Base-by-base conservation (phyloP, 176 grass and related monocot species). In the Carex cristatella region DNA sequence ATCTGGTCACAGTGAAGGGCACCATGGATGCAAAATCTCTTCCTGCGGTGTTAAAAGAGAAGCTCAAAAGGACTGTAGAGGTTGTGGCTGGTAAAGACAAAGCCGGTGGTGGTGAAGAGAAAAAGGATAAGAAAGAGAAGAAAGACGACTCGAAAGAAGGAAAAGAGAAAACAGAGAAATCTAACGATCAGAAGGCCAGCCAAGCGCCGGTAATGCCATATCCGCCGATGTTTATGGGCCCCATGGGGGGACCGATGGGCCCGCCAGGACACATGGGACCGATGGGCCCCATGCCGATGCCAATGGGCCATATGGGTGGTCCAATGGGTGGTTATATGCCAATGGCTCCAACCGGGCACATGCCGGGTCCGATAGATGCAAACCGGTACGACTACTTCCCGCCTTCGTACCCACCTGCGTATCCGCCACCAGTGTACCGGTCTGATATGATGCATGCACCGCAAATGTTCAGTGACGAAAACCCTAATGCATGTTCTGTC, bases 401-500 rank as follows among this genome's bases (percentile, higher is more conserved):
- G 11, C 63, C 67, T 40, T 4, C 38, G 4, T 42, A 81, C 57
- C 65, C 60, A 12, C 1, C 44, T 3, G 19, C 85, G 11, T 32
- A 65, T n/a, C 59, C 54, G 2, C 2, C 51, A 2, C 2, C 65
- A 7, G 3, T 7, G 10, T 57, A 19, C 37, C n/a, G 15, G 0
- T 2, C 55, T 11, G 40, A 61, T 33, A 85, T 85, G 66, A 44
- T 53, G 3, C 59, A 83, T 44, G 69, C 63, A 16, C 88, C 88
- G 0, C 51, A 81, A 19, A 32, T 53, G 16, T 89, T 90, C 73
- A 90, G 85, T 49, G 88, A 90, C 15, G 88, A 90, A 12, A 90
- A 90, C 81, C 88, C 88, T 61, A 87, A 87, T 49, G 74, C 30
- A 27, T 90, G 88, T 23, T 87, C 85, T 16, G 15, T 90, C 23